A percentile compares a stretch with the other conserved stretches of the same genome.
These are phyloP conservation scores for Epicoccum nigrum DNA, from an alignment of 2,329 filamentous ascomycete genomes.

Conservation along the genomic window DNA sequence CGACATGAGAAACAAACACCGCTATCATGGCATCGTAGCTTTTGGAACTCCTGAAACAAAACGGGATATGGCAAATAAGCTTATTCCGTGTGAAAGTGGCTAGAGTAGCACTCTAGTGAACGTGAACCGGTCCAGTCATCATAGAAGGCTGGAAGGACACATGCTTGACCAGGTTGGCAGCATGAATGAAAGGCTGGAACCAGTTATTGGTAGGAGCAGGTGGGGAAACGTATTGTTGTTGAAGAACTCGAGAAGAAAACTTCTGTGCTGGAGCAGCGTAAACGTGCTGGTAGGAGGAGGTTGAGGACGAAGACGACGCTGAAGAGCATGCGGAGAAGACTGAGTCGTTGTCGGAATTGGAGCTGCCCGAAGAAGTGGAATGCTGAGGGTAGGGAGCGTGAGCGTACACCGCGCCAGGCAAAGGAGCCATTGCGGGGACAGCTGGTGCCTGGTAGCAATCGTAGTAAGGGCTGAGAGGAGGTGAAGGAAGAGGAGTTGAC, in stretches of 20 bases:
- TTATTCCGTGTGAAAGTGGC: slow-evolving; percentile 26
- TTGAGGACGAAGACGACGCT: slow-evolving; percentile 45
- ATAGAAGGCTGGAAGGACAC: slow-evolving; percentile 49
- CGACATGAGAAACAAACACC: slow-evolving; percentile 30
- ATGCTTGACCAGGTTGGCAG: slow-evolving; percentile 49
- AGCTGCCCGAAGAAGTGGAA: slow-evolving; percentile 46
- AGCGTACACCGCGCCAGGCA: slow-evolving; percentile 40
- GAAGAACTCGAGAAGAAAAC: slow-evolving; percentile 35
- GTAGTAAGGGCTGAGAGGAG: slow-evolving; percentile 50
- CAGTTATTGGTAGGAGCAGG: slow-evolving; percentile 43
- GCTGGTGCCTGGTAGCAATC: slow-evolving; percentile 37
- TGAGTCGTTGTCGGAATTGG: slow-evolving; percentile 49
- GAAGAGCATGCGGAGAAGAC: slow-evolving; percentile 50
- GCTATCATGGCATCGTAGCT: slow-evolving; percentile 48
- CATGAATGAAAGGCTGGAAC: slow-evolving; percentile 50
- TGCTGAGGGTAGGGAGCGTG: slow-evolving; percentile 37
- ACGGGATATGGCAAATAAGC: slow-evolving; percentile 44
- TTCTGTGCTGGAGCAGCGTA: slow-evolving; percentile 35
- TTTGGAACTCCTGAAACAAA: slow-evolving; percentile 36
- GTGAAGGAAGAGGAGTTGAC: slow-evolving; percentile 51
- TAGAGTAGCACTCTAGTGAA: slow-evolving; percentile 35
- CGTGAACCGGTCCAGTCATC: slow-evolving; percentile 45
- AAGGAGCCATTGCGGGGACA: slow-evolving; percentile 41
- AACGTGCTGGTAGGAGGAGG: slow-evolving; percentile 44
- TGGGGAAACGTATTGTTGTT: slow-evolving; percentile 47